These are phyloP conservation scores for Sclerotinia sclerotiorum DNA, from an alignment of 2,329 filamentous ascomycete species.

Conservation along the genomic window DNA sequence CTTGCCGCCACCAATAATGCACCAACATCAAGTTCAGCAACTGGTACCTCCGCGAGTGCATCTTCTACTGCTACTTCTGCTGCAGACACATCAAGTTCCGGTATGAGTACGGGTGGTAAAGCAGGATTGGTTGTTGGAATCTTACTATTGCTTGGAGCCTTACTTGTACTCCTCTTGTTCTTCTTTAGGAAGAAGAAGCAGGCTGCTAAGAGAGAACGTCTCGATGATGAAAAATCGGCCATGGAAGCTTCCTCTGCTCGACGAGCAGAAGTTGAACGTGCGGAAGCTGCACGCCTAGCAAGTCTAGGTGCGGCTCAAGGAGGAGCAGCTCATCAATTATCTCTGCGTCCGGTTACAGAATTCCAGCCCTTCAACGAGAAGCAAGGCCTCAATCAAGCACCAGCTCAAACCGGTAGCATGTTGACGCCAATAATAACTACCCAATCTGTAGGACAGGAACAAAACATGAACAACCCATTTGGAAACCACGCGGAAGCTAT, in stretches of 20 bases:
- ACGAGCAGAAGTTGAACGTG: constrained; percentile 37
- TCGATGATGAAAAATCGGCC: constrained; percentile 63
- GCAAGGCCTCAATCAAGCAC: background rate
- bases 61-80: constrained; percentile 25
- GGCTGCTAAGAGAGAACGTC: constrained; percentile 53
- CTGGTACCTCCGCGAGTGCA: constrained; percentile 18
- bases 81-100: constrained; percentile 25
- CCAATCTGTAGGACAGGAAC: constrained; percentile 40
- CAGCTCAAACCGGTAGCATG: background rate
- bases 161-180: constrained; percentile 70
- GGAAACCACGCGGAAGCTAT: constrained; percentile 57
- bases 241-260: constrained; percentile 9
- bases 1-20: constrained; percentile 21
- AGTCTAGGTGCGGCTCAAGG: constrained; percentile 28
- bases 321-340: constrained; percentile 67
- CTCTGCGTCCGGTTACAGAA: constrained; percentile 78
- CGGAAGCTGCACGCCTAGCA: constrained; percentile 21
- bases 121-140: constrained; percentile 86
- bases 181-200: constrained; percentile 69
- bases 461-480: constrained; percentile 69
- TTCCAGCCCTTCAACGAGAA: constrained; percentile 65
- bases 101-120: constrained; percentile 50
- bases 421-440: constrained; percentile 5
- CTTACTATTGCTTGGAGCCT: constrained; percentile 63
- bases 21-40: constrained; percentile 12